A percentile compares a stretch with the other conserved stretches of the same genome.
These are phyloP conservation scores for Hansenula sp. DNA, from an alignment of 1,139 yeast genomes.

Conservation along the genomic window DNA sequence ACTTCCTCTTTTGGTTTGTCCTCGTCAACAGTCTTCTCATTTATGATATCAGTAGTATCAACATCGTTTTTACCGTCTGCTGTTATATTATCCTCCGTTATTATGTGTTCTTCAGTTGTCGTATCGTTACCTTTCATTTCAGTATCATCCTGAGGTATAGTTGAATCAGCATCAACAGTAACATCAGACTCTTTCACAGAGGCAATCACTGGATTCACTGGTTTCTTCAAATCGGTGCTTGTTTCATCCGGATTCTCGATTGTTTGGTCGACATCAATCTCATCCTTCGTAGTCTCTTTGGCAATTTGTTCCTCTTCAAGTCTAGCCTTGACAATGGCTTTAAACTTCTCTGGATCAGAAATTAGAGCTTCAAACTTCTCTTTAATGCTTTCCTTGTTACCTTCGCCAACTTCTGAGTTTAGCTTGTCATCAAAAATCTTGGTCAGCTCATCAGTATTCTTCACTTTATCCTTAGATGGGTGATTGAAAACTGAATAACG, in stretches of 20 bases:
- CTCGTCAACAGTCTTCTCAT: slow-evolving; percentile 8
- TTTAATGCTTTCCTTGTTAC: slow-evolving; percentile 24
- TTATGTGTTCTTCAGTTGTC: slow-evolving; percentile 26
- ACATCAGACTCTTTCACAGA: slow-evolving; percentile 25
- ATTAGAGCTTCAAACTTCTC: slow-evolving; percentile 27
- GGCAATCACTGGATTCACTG: slow-evolving; percentile 20
- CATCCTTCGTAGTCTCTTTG: slow-evolving; percentile 15
- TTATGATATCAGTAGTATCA: slow-evolving; percentile 16
- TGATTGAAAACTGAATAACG: slow-evolving; percentile 43
- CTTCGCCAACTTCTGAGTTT: slow-evolving; percentile 31
- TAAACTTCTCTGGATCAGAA: slow-evolving; percentile 23
- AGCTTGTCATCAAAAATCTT: slow-evolving; percentile 26
- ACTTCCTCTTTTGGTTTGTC: slow-evolving; percentile 4
- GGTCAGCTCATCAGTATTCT: slow-evolving; percentile 18
- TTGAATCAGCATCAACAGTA: slow-evolving; percentile 33
- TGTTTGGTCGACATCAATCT: slow-evolving; percentile 16
- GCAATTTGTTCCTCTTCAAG: slow-evolving; percentile 18
- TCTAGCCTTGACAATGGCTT: slow-evolving; percentile 14
- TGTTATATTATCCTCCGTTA: slow-evolving; percentile 9
- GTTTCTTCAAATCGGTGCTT: slow-evolving; percentile 16
- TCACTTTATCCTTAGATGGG: slow-evolving; percentile 9
- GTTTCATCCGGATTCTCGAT: slow-evolving; percentile 21
- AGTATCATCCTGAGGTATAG: slow-evolving; percentile 27
- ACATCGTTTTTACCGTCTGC: slow-evolving; percentile 2
- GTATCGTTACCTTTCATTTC: slow-evolving; percentile 27